Evolutionary conservation across 345 rosid genomes (phyloP).

Genomic region (Ricinus communis): DNA sequence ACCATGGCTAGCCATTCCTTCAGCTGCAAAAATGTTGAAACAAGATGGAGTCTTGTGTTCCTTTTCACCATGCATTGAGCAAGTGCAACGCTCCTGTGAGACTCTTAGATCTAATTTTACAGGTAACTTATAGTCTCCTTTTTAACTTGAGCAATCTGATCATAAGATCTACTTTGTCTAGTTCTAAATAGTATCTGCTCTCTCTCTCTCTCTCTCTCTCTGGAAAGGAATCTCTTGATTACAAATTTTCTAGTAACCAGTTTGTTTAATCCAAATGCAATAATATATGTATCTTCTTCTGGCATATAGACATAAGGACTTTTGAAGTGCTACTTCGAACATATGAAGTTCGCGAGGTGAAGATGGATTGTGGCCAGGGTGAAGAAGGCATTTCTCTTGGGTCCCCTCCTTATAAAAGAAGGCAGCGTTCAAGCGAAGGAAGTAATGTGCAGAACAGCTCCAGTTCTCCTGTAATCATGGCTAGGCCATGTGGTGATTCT

Average conservation of each 20-base stretch:
- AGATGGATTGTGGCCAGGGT: conserved; percentile 32
- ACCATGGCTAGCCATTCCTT: conserved; percentile 81
- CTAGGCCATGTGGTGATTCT: conserved; percentile 72
- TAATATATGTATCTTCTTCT: conserved; percentile 4
- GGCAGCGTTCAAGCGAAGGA: conserved; percentile 49
- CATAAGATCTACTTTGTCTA: background rate
- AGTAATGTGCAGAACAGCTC: conserved; percentile 23
- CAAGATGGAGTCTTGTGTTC: conserved; percentile 79
- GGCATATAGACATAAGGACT: conserved; percentile 71
- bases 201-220: background rate
- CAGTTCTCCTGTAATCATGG: conserved; percentile 48
- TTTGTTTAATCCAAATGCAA: background rate
- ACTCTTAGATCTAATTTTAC: conserved; percentile 64
- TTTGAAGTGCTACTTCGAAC: conserved; percentile 82
- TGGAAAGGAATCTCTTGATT: background rate
- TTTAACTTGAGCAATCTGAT: background rate
- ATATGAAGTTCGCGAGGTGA: conserved; percentile 78
- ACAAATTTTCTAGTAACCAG: background rate
- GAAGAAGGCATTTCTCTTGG: conserved; percentile 35
- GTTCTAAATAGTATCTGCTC: background rate
- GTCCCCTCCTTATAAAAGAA: conserved; percentile 70
- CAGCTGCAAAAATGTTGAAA: conserved; percentile 80
- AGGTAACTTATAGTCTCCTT: conserved; percentile 35
- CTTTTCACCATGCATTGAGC: conserved; percentile 96
- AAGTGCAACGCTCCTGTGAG: conserved; percentile 90